Evolutionary conservation across 345 rosid genomes (phyloP).

Genomic region (Sonneratia alba): DNA sequence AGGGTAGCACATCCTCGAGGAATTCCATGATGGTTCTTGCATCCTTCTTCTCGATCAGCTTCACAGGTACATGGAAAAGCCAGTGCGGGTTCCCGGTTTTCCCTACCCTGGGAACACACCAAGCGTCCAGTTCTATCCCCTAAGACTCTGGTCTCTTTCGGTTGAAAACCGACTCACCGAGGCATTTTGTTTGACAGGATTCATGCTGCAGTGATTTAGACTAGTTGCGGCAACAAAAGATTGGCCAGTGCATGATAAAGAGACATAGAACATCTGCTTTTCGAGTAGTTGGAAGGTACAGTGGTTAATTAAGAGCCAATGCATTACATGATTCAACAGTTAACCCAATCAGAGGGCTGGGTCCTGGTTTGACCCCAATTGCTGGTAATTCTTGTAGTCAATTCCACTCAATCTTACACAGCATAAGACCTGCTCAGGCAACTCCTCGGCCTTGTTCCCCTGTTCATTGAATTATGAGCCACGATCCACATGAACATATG

Average conservation of each 20-base stretch:
- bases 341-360: neutral
- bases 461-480: conserved; percentile 18
- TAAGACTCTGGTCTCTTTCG: too few relatives aligned
- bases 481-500: neutral
- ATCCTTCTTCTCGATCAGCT: too few relatives aligned
- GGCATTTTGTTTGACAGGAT: neutral
- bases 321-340: neutral
- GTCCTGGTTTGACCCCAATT: conserved; percentile 42
- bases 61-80: too few relatives aligned
- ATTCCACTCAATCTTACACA: conserved; percentile 68
- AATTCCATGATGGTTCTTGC: too few relatives aligned
- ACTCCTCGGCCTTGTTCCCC: conserved; percentile 85
- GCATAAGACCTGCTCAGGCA: conserved; percentile 86
- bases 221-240: neutral
- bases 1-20: too few relatives aligned
- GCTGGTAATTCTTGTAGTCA: conserved; percentile 65
- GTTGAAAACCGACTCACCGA: too few relatives aligned
- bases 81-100: too few relatives aligned
- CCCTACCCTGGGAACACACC: too few relatives aligned
- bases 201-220: neutral
- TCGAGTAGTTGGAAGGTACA: neutral
- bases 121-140: too few relatives aligned
- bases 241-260: neutral
- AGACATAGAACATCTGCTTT: neutral
- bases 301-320: neutral